A percentile compares a stretch with the other conserved stretches of the same genome.
Evolutionary conservation across 495 filamentous ascomycete species (phyloP).

Genomic region (Xylaria castorea): DNA sequence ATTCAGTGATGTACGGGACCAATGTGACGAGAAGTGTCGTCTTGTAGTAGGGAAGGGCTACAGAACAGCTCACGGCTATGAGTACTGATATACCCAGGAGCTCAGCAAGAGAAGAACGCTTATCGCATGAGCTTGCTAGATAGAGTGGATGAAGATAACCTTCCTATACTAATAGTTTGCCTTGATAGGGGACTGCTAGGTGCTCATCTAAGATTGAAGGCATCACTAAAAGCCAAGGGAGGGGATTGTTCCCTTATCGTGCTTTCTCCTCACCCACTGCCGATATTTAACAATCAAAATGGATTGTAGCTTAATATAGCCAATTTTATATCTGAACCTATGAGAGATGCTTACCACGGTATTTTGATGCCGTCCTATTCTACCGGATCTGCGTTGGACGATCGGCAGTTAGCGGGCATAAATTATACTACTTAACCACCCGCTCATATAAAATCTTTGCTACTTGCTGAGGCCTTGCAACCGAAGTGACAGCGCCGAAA

Average conservation of each 20-base stretch:
- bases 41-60: background rate
- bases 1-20: background rate
- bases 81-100: background rate
- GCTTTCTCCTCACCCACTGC: background rate
- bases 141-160: background rate
- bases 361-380: background rate
- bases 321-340: constrained; percentile 6
- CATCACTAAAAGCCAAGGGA: background rate
- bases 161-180: background rate
- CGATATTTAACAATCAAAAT: background rate
- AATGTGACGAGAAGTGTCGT: background rate
- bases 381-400: constrained; percentile 18
- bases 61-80: background rate
- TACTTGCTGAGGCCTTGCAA: no score
- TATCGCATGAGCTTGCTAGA: background rate
- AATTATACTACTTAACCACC: background rate
- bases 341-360: background rate
- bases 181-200: background rate
- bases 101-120: background rate
- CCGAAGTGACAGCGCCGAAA: no score
- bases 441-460: no score
- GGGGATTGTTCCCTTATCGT: no score
- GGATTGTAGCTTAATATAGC: background rate
- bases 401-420: constrained; percentile 4
- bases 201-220: background rate